Conservation (phyloP, 306 rosid genomes). For the Begonia masoniana region DNA sequence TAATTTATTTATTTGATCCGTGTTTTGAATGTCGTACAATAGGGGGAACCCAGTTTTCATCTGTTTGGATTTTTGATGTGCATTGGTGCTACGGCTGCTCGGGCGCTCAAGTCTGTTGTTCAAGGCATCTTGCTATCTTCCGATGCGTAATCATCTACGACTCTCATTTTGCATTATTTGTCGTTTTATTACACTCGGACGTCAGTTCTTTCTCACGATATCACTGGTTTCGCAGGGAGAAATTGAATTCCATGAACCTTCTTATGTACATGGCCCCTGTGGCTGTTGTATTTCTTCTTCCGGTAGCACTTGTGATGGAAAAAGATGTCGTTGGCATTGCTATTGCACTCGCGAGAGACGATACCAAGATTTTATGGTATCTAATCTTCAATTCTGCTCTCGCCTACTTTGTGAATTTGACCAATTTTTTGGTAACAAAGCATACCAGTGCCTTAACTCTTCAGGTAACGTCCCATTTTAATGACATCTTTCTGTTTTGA, state of each 20-base stretch:
- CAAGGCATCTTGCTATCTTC: conserved; percentile 89
- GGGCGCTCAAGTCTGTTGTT: conserved; percentile 76
- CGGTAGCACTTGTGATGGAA: conserved; percentile 82
- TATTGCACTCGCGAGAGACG: conserved; percentile 81
- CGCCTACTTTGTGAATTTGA: conserved; percentile 77
- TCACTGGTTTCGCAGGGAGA: conserved; percentile 49
- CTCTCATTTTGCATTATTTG: neutral
- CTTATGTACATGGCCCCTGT: conserved; percentile 94
- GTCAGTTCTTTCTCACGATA: neutral
- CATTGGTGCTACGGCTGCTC: conserved; percentile 81
- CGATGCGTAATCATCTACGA: conserved; percentile 49
- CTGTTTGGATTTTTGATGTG: conserved; percentile 81
- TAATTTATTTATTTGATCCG: no score
- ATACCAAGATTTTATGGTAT: conserved; percentile 72
- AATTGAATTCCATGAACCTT: conserved; percentile 93
- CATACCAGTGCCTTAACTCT: conserved; percentile 94
- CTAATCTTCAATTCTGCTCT: conserved; percentile 71
- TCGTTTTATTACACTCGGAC: neutral
- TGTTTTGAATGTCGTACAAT: neutral
- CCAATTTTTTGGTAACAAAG: conserved; percentile 90
- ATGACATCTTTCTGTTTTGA: conserved; percentile 1
- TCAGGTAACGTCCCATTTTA: conserved; percentile 40
- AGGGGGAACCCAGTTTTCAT: conserved; percentile 97
- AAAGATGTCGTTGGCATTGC: conserved; percentile 80
- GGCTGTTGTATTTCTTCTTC: conserved; percentile 86